These are phyloP conservation scores for Craspedostauros australis DNA, from an alignment of 108 stramenopile species.

Conservation along the genomic window DNA sequence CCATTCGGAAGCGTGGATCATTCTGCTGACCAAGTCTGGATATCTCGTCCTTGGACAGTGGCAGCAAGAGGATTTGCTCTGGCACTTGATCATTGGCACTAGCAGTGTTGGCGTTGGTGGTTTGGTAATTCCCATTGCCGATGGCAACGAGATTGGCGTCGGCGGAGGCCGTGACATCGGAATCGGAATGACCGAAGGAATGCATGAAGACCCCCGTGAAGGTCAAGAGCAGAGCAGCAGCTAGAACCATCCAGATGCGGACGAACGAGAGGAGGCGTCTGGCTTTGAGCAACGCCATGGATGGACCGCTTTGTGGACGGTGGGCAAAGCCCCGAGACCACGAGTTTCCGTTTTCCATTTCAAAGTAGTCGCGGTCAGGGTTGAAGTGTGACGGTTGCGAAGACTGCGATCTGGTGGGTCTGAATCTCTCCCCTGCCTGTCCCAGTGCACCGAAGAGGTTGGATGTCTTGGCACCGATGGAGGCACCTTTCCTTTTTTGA, in stretches of 20 bases:
- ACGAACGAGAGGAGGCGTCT: constrained; percentile 29
- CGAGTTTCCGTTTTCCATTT: constrained; percentile 25
- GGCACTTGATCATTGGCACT: background rate
- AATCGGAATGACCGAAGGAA: constrained; percentile 15
- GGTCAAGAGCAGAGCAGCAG: constrained; percentile 12
- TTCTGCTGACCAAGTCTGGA: constrained; percentile 10
- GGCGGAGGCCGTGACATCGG: background rate
- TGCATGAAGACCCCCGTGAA: constrained; percentile 27
- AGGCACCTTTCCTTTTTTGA: too few species aligned
- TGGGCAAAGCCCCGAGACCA: constrained; percentile 1
- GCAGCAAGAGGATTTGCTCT: constrained; percentile 25
- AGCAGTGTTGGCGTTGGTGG: background rate
- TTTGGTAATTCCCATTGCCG: background rate
- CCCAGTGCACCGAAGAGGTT: too few species aligned
- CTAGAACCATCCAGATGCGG: constrained; percentile 35
- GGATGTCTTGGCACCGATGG: too few species aligned
- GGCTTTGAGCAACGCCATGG: constrained; percentile 24
- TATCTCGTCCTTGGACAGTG: constrained; percentile 18
- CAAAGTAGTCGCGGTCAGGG: constrained; percentile 33
- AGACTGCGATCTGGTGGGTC: too few species aligned
- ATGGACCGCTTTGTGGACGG: constrained; percentile 5
- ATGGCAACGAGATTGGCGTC: background rate
- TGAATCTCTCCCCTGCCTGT: too few species aligned
- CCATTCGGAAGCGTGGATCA: background rate
- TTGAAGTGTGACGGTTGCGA: too few species aligned